A percentile compares a stretch with the other conserved stretches of the same genome.
Conservation (phyloP, 2,329 filamentous ascomycete species). For the Malbranchea cinnamomea region DNA sequence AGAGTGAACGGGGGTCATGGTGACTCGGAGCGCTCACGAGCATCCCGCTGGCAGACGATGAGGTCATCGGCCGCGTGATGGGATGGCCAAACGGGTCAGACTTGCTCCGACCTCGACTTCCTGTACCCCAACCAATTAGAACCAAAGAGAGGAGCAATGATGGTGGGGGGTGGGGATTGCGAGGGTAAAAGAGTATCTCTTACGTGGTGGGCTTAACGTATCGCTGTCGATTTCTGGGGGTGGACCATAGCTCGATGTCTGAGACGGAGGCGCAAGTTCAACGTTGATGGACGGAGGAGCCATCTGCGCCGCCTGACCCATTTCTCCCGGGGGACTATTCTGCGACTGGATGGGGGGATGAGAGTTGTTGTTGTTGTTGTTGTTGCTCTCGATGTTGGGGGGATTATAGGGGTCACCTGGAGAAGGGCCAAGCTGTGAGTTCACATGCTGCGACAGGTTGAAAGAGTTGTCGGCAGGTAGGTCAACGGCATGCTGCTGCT, state of each 20-base stretch:
- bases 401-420: slow-evolving; percentile 39
- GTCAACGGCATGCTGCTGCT: slow-evolving; percentile 50
- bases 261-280: slow-evolving; percentile 67
- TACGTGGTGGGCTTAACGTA: slow-evolving; percentile 64
- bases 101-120: slow-evolving; percentile 43
- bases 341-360: slow-evolving; percentile 29
- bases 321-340: slow-evolving; percentile 40
- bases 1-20: slow-evolving; percentile 27
- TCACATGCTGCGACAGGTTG: slow-evolving; percentile 31
- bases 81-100: slow-evolving; percentile 44
- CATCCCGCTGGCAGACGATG: slow-evolving; percentile 19
- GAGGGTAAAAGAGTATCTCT: too few species aligned
- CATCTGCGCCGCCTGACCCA: slow-evolving; percentile 59
- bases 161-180: too few species aligned
- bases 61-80: slow-evolving; percentile 22
- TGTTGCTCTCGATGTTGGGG: too few species aligned
- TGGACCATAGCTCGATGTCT: slow-evolving; percentile 49
- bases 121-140: too few species aligned
- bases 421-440: slow-evolving; percentile 33
- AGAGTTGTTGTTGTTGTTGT: slow-evolving; percentile 24
- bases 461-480: slow-evolving; percentile 33
- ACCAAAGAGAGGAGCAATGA: too few species aligned
- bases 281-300: slow-evolving; percentile 91
- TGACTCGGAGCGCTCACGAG: slow-evolving; percentile 13
- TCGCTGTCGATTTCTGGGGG: slow-evolving; percentile 55